Conservation (phyloP, 208 protist species). For the Crithidia mellificae region DNA sequence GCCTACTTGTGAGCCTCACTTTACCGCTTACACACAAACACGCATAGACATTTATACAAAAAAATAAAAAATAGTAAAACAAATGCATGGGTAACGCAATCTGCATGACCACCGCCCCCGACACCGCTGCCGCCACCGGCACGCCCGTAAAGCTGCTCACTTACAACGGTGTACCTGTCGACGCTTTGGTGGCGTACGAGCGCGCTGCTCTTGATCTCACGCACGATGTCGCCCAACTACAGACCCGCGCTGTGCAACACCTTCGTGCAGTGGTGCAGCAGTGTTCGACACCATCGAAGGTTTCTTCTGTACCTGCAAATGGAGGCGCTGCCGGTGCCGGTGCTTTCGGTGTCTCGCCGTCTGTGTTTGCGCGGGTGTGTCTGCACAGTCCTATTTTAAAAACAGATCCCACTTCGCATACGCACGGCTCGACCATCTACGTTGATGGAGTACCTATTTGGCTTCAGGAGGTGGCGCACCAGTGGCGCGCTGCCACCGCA, state of each 20-base stretch:
- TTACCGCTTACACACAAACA: too few relatives aligned
- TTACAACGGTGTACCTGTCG: conserved; percentile 43
- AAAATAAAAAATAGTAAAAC: neutral
- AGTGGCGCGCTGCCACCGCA: conserved; percentile 29
- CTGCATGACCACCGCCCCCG: conserved; percentile 14
- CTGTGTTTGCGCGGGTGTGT: neutral
- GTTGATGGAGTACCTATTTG: conserved; percentile 46
- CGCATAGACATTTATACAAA: too few relatives aligned
- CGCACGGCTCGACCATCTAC: conserved; percentile 14
- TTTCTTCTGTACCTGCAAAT: neutral
- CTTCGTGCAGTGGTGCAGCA: neutral
- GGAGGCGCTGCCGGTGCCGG: neutral
- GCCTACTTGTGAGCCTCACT: too few relatives aligned
- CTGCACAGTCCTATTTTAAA: neutral
- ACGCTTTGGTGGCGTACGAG: conserved; percentile 48
- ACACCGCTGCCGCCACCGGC: conserved; percentile 15
- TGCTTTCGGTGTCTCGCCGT: neutral
- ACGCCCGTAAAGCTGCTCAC: conserved; percentile 11
- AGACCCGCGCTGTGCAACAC: neutral
- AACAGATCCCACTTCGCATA: neutral
- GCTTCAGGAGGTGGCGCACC: conserved; percentile 52
- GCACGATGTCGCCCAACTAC: conserved; percentile 1
- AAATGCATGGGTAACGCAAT: conserved; percentile 23
- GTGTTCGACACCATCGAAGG: neutral
- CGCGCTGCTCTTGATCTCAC: conserved; percentile 31